phyloP scores from a whole-genome alignment of 345 rosid genomes.

The Iberis pinnata region DNA sequence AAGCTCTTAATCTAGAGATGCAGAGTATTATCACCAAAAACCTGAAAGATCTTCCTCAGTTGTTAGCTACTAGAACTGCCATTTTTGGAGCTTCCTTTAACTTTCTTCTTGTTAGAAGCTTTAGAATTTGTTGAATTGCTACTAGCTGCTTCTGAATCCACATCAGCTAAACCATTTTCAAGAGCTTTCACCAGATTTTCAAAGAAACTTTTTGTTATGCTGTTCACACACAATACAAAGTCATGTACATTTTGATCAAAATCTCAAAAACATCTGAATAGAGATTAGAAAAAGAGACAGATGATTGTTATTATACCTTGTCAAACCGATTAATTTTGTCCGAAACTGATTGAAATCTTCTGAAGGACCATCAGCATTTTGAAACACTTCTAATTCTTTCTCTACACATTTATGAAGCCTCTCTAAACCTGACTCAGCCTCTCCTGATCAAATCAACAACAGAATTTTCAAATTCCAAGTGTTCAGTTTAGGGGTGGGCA shows the following conservation, averaged over 20 bases:
- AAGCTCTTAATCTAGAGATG: not conserved
- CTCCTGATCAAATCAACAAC: slow-evolving; percentile 22
- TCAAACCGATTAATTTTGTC: not conserved
- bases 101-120: slow-evolving; percentile 21
- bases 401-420: slow-evolving; percentile 17
- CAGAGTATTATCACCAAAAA: slow-evolving; percentile 2
- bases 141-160: slow-evolving; percentile 29
- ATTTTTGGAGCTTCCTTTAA: slow-evolving; percentile 27
- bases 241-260: no score
- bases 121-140: slow-evolving; percentile 26
- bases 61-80: slow-evolving; percentile 22
- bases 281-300: not conserved
- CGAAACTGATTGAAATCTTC: not conserved
- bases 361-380: not conserved
- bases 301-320: no score
- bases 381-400: not conserved
- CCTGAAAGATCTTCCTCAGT: slow-evolving; percentile 17
- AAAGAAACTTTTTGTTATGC: slow-evolving; percentile 75
- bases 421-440: slow-evolving; percentile 14
- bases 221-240: slow-evolving; percentile 31
- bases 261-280: not conserved
- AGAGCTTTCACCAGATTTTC: slow-evolving; percentile 79
- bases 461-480: not conserved
- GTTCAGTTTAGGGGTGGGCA: no score
- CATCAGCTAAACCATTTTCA: slow-evolving; percentile 79